Evolutionary conservation across 192 early-diverging fungal species (phyloP), one percentile per base, ranked within the genome.

Genomic region (Lunasporangiospora selenospora): DNA sequence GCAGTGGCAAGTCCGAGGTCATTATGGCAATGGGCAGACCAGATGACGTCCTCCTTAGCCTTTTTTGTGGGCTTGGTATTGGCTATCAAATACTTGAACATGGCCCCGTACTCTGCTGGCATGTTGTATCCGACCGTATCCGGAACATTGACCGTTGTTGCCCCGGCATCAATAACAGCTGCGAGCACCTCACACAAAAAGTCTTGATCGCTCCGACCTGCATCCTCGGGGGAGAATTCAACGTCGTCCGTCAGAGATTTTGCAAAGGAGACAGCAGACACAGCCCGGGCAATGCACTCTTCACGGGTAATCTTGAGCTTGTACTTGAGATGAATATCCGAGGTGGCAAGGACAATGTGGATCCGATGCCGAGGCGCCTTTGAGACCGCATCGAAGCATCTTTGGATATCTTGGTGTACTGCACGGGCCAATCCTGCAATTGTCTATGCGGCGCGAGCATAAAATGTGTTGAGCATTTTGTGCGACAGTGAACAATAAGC

Each of bases 1-100:
- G 95, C 93, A 0, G 95, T 97, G 19, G 95, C 93, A 27, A 97
- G 80, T 44, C 95, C 95, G 32, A 97, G 82, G 65, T 97, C 95
- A 62, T 97, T 90, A 81, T 97, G 95, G 77, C 95, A 97, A 75
- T 97, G 95, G 16, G 92, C 93, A 26, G 93, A 95, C 84, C 89
- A 95, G 23, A 83, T 79, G n/a, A n/a, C n/a, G n/a, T n/a, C n/a
- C n/a, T n/a, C n/a, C n/a, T n/a, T n/a, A 50, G 86, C 87, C 34
- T 73, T 81, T 15, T 88, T 80, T 10, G 79, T 77, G 43, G 88
- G 89, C 30, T 54, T 48, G 12, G 89, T 90, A 67, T 94, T 78
- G 32, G 76, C 63, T 12, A 88, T 76, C 60, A 95, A 75, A 75
- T 93, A 87, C 46, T 83, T 81, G 65, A 97, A 92, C 63, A 92